Percentiles rank a stretch among this genome's conserved stretches.
These are phyloP conservation scores for Letharia lupina DNA, from an alignment of 495 filamentous ascomycete species.

Conservation along the genomic window DNA sequence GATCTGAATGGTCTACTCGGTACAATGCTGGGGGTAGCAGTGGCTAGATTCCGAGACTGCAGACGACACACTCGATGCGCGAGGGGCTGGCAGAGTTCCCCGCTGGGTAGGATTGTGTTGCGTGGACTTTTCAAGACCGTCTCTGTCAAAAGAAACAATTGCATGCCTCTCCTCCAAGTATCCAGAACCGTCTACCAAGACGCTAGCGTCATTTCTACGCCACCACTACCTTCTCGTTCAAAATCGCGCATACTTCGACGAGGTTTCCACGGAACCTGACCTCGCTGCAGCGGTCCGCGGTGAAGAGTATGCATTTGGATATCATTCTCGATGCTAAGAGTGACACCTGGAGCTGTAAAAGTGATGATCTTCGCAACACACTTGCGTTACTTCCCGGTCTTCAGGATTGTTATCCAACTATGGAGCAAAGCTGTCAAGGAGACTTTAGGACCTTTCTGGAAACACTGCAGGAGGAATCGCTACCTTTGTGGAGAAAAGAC, in stretches of 20 bases:
- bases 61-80: not conserved
- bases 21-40: not conserved
- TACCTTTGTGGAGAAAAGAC: not conserved
- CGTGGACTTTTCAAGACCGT: not conserved
- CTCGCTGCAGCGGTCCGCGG: not conserved
- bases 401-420: not conserved
- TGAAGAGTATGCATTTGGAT: not conserved
- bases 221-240: not conserved
- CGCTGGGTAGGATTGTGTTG: not conserved
- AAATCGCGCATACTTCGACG: not conserved
- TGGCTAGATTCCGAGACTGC: not conserved
- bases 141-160: not conserved
- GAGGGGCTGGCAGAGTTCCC: not conserved
- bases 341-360: not conserved
- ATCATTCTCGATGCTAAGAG: not conserved
- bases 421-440: not conserved
- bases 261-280: not conserved
- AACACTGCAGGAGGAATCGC: not conserved
- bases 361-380: not conserved
- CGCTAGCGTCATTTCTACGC: not conserved
- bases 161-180: not conserved
- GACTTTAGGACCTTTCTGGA: not conserved
- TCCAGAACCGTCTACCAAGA: not conserved
- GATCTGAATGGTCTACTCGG: not conserved
- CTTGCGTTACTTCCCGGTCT: not conserved